These are phyloP conservation scores for Takashimella tepidaria DNA, from an alignment of 1,284 basidiomycete genomes.

Conservation along the genomic window DNA sequence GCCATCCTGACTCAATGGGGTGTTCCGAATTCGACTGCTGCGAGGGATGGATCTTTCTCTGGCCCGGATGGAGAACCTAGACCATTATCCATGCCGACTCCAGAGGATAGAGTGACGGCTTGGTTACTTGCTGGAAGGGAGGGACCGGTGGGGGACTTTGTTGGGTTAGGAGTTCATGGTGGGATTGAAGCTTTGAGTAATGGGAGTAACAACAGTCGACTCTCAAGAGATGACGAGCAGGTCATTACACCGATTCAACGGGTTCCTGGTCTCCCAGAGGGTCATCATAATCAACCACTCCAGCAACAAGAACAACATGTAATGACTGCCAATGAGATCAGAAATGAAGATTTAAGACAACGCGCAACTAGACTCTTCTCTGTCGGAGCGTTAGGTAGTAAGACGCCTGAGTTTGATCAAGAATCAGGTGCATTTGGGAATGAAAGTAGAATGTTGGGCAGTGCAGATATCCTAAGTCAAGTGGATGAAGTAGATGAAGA, in stretches of 20 bases:
- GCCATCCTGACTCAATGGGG: slow-evolving; percentile 69
- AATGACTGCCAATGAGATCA: not conserved
- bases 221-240: not conserved
- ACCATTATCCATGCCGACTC: not conserved
- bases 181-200: not conserved
- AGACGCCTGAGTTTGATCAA: not conserved
- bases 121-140: slow-evolving; percentile 31
- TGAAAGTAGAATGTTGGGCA: not conserved
- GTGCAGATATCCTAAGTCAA: not conserved
- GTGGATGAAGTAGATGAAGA: not conserved
- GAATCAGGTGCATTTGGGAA: not conserved
- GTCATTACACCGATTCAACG: not conserved
- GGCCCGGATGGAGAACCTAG: not conserved
- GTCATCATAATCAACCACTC: not conserved
- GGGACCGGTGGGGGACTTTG: not conserved
- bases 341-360: not conserved
- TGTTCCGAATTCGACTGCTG: slow-evolving; percentile 21
- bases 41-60: not conserved
- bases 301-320: not conserved
- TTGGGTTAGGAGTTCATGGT: not conserved
- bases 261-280: not conserved
- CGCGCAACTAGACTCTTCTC: not conserved
- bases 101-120: slow-evolving; percentile 31
- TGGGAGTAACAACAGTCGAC: not conserved
- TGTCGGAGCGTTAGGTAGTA: not conserved